A percentile compares a stretch with the other conserved stretches of the same genome.
Evolutionary conservation across 106 monocot genomes (phyloP).

Genomic region (Acanthochlamys bracteata): DNA sequence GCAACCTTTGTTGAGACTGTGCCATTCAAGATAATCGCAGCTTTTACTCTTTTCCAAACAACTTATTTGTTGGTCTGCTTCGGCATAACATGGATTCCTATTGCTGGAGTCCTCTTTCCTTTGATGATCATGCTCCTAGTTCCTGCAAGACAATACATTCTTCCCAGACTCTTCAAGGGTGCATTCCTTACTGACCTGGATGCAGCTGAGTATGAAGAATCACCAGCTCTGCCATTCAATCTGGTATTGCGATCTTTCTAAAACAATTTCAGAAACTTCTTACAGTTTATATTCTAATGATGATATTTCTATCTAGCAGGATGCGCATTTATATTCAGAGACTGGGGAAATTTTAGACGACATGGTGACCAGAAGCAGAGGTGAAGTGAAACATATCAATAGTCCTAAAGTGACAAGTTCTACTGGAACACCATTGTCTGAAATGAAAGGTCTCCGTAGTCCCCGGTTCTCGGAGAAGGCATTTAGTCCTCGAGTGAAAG

Average conservation of each 20-base stretch:
- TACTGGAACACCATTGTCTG: constrained; percentile 32
- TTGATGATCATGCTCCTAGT: constrained; percentile 87
- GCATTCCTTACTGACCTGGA: constrained; percentile 69
- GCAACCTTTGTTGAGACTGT: constrained; percentile 82
- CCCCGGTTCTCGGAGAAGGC: constrained; percentile 35
- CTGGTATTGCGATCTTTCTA: constrained; percentile 23
- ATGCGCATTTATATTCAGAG: constrained; percentile 13
- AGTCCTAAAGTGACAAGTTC: constrained; percentile 76
- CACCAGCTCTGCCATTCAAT: constrained; percentile 47
- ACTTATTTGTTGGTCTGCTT: constrained; percentile 58
- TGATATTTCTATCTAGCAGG: background rate
- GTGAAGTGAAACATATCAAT: constrained; percentile 52
- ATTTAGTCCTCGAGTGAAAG: constrained; percentile 40
- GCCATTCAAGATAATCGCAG: constrained; percentile 64
- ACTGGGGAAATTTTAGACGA: constrained; percentile 60
- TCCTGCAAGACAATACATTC: constrained; percentile 64
- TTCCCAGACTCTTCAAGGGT: constrained; percentile 78
- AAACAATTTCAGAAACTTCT: background rate
- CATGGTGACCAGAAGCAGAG: constrained; percentile 73
- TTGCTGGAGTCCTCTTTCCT: constrained; percentile 73
- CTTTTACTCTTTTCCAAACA: constrained; percentile 71
- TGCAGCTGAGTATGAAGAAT: constrained; percentile 80
- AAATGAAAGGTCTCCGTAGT: constrained; percentile 30
- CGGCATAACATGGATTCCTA: constrained; percentile 76
- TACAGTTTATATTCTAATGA: background rate